Evolutionary conservation across 805 yeast genomes (phyloP).

Genomic region (Teunomyces panamensis): DNA sequence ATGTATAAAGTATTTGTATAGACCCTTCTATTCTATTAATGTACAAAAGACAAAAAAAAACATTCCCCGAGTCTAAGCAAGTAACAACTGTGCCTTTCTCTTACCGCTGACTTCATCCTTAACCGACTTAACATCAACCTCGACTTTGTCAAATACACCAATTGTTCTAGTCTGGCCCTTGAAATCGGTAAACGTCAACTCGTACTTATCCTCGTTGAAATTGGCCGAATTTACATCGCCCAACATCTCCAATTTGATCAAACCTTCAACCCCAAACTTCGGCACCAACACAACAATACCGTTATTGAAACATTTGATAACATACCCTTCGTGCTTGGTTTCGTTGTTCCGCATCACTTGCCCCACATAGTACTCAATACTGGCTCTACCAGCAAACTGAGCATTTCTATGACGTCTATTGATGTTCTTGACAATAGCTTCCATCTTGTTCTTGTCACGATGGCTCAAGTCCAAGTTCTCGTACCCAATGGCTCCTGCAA

Average conservation of each 20-base stretch:
- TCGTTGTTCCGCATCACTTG: slow-evolving; percentile 91
- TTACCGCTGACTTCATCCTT: slow-evolving; percentile 88
- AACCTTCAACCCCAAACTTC: slow-evolving; percentile 91
- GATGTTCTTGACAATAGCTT: slow-evolving; percentile 79
- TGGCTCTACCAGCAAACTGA: slow-evolving; percentile 97
- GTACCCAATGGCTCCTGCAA: slow-evolving; percentile 97
- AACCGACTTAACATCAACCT: slow-evolving; percentile 77
- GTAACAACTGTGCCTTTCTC: slow-evolving; percentile 78
- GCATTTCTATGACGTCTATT: slow-evolving; percentile 96
- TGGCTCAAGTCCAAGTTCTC: slow-evolving; percentile 80
- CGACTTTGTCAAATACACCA: slow-evolving; percentile 79
- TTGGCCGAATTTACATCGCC: slow-evolving; percentile 60
- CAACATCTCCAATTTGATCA: slow-evolving; percentile 76
- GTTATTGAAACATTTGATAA: slow-evolving; percentile 87
- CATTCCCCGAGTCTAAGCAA: slow-evolving; percentile 16
- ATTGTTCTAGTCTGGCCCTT: slow-evolving; percentile 47
- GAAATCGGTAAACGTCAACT: slow-evolving; percentile 54
- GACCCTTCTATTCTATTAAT: slow-evolving; percentile 1
- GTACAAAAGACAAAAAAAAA: not conserved
- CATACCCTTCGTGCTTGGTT: slow-evolving; percentile 80
- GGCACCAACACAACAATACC: slow-evolving; percentile 96
- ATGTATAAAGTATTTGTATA: slow-evolving; percentile 1
- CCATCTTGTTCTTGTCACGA: slow-evolving; percentile 88
- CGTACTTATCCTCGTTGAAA: slow-evolving; percentile 77
- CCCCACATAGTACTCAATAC: slow-evolving; percentile 96